Evolutionary conservation across 768 basidiomycete species (phyloP), one percentile per base, ranked within the genome.

Genomic region (Postia placenta): DNA sequence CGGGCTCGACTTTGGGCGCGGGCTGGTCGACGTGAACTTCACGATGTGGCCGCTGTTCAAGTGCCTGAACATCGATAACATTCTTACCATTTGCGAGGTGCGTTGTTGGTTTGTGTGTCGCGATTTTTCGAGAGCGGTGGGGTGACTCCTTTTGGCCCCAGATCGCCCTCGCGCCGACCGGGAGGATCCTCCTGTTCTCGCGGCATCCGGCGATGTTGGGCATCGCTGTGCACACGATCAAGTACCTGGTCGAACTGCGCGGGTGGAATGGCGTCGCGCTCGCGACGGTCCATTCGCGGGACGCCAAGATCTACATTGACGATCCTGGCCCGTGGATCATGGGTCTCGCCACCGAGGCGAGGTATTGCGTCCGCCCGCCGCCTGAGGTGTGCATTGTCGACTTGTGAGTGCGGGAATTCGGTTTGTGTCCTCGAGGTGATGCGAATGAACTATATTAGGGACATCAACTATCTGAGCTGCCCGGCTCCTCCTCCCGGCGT

Each of bases 271-370:
- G 93, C 3, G 83, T 95, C 45, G 85, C 88, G 14, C 74, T 93
- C 37, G 72, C 84, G 28, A 76, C 89, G 1, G 87, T 92, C 27
- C 91, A 93, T 63, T 82, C 85, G 27, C 83, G 94, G 39, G 95
- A 96, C 55, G 85, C 91, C 23, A 90, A 87, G 62, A 90, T 98
- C 45, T 90, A 92, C 56, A 85, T 94, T 53, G 93, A 97, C 56
- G 93, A 98, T 64, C 92, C 94, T 37, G 94, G 94, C 27, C 95
- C 95, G 52, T 98, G 92, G 84, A 92, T 98, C 58, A 80, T 97
- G 65, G 94, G 90, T 28, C 74, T 95, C 33, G 81, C 90, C 11
- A 89, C 88, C 1, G 87, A 94, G 61, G 85, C 87, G 6, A 76
- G 90, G 51, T 87, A 91, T 63, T 78, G 87, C 55, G 72, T 91